phyloP scores from a whole-genome alignment of 306 rosid species.

The Lotus japonicus region DNA sequence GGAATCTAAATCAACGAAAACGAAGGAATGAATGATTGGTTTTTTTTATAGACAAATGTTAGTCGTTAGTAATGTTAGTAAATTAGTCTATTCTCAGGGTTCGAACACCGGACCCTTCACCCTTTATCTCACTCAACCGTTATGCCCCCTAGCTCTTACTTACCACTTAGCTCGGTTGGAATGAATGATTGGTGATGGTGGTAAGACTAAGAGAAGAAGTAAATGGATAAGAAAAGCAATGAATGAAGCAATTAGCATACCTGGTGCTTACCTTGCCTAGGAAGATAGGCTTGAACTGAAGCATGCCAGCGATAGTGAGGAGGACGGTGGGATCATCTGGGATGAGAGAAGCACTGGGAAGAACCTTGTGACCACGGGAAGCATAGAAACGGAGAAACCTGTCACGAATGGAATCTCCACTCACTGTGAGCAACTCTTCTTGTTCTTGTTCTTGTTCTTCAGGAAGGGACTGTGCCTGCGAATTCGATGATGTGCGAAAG shows the following conservation, averaged over 20 bases:
- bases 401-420: constrained; percentile 71
- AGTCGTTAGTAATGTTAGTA: too few relatives aligned
- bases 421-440: not conserved
- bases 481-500: constrained; percentile 24
- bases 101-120: too few relatives aligned
- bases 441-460: not conserved
- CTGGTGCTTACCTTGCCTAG: constrained; percentile 53
- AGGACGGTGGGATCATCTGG: constrained; percentile 93
- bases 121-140: too few relatives aligned
- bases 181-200: not conserved
- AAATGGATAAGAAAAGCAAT: too few relatives aligned
- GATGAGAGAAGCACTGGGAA: constrained; percentile 87
- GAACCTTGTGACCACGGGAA: constrained; percentile 73
- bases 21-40: not conserved
- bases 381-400: constrained; percentile 71
- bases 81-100: too few relatives aligned
- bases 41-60: too few relatives aligned
- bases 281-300: constrained; percentile 89
- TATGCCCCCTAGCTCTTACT: too few relatives aligned
- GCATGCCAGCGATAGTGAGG: constrained; percentile 96
- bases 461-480: constrained; percentile 36
- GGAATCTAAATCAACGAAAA: constrained; percentile 38
- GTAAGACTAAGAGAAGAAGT: too few relatives aligned
- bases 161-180: too few relatives aligned
- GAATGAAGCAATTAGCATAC: not conserved